Conservation (phyloP, 2,329 filamentous ascomycete species). For the Bimuria novae-zelandiae region DNA sequence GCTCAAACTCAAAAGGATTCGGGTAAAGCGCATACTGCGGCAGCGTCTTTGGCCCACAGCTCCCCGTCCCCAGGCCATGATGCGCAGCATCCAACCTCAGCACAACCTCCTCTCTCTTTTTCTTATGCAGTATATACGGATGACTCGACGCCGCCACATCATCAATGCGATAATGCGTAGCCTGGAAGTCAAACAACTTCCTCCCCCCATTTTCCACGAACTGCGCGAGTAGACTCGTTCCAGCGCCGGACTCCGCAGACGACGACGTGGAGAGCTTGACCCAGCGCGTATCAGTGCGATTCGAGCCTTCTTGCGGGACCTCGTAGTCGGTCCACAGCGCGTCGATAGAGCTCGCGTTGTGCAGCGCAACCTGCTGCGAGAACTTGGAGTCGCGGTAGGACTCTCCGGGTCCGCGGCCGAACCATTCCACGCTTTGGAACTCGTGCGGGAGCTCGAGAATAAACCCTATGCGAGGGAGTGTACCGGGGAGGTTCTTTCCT, state of each 20-base stretch:
- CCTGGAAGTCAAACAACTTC: slow-evolving; percentile 55
- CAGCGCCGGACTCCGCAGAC: slow-evolving; percentile 14
- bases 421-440: slow-evolving; percentile 61
- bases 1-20: slow-evolving; percentile 45
- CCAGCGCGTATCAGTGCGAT: slow-evolving; percentile 65
- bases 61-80: slow-evolving; percentile 66
- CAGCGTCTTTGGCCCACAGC: slow-evolving; percentile 61
- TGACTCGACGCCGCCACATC: slow-evolving; percentile 65
- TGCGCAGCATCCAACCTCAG: slow-evolving; percentile 65
- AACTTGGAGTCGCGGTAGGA: slow-evolving; percentile 69
- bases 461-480: slow-evolving; percentile 66
- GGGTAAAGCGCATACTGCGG: slow-evolving; percentile 47
- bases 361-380: slow-evolving; percentile 57
- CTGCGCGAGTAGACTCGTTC: slow-evolving; percentile 27
- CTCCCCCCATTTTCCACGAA: slow-evolving; percentile 30
- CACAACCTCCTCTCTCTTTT: slow-evolving; percentile 59
- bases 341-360: slow-evolving; percentile 52
- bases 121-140: slow-evolving; percentile 63
- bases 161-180: slow-evolving; percentile 57
- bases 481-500: slow-evolving; percentile 56
- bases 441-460: slow-evolving; percentile 56
- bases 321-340: slow-evolving; percentile 65
- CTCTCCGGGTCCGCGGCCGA: slow-evolving; percentile 67
- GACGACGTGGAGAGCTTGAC: slow-evolving; percentile 41
- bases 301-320: slow-evolving; percentile 70